These are phyloP conservation scores for Dissophora globulifera DNA, from an alignment of 192 early-diverging fungal species.

Conservation along the genomic window DNA sequence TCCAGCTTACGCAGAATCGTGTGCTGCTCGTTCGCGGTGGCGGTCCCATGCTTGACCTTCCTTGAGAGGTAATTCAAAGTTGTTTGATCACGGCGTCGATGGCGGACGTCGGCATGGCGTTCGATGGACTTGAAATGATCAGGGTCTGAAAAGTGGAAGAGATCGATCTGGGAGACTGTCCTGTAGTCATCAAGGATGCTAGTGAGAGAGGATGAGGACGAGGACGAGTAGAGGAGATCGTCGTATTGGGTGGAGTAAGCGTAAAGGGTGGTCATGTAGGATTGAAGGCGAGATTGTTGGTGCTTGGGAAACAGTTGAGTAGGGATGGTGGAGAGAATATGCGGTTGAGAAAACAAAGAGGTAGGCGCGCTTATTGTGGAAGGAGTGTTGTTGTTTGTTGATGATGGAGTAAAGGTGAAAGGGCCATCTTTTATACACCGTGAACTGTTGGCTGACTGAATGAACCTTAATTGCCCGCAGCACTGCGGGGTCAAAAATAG, in stretches of 20 bases:
- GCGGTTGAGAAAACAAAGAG: not conserved
- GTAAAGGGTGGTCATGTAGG: slow-evolving; percentile 29
- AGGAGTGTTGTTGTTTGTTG: not conserved
- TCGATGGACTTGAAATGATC: not conserved
- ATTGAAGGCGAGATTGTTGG: slow-evolving; percentile 21
- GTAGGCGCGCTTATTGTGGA: slow-evolving; percentile 1
- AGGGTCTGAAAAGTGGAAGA: slow-evolving; percentile 16
- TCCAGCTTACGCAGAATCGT: slow-evolving; percentile 2
- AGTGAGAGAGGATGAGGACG: not conserved
- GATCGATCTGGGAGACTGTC: slow-evolving; percentile 3
- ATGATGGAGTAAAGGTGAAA: not conserved
- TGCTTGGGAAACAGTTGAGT: slow-evolving; percentile 11
- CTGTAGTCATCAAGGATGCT: slow-evolving; percentile 1
- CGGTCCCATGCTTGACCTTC: slow-evolving; percentile 12
- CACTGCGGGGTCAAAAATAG: slow-evolving; percentile 9
- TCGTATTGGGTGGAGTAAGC: not conserved
- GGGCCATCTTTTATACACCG: not conserved
- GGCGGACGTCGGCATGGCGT: not conserved
- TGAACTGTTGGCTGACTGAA: not conserved
- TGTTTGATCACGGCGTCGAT: slow-evolving; percentile 14
- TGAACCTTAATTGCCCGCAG: slow-evolving; percentile 21
- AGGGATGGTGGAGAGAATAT: slow-evolving; percentile 8
- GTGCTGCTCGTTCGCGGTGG: slow-evolving; percentile 9
- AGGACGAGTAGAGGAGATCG: not conserved
- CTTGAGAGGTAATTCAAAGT: slow-evolving; percentile 12